phyloP scores from a whole-genome alignment of 805 yeast genomes.

The Saccharomycopsis schoenii region DNA sequence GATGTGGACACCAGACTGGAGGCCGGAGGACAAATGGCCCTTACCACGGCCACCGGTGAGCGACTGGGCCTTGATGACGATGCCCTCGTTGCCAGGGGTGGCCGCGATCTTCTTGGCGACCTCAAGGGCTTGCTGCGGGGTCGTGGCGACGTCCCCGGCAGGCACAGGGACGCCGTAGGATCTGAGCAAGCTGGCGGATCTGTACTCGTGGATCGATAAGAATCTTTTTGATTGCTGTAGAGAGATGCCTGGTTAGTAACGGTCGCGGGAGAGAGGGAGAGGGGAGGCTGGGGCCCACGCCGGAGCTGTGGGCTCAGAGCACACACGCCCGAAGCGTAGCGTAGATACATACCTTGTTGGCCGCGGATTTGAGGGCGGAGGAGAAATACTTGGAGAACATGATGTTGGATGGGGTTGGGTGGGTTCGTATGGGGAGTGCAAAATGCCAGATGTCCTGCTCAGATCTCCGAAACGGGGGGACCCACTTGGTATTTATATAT shows the following conservation, averaged over 20 bases:
- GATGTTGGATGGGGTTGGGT: no score
- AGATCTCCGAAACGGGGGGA: neutral
- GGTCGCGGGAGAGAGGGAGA: no score
- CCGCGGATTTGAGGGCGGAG: neutral
- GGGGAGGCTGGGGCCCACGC: no score
- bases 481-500: neutral
- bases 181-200: slow-evolving; percentile 82
- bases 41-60: slow-evolving; percentile 99
- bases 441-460: no score
- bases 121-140: slow-evolving; percentile 79
- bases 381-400: slow-evolving; percentile 4
- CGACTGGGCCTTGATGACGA: slow-evolving; percentile 97
- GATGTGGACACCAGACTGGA: slow-evolving; percentile 93
- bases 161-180: slow-evolving; percentile 87
- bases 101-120: slow-evolving; percentile 59
- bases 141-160: slow-evolving; percentile 79
- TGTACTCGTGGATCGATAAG: slow-evolving; percentile 89
- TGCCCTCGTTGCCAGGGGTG: slow-evolving; percentile 47
- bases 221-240: slow-evolving; percentile 38
- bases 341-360: no score
- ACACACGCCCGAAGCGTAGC: no score
- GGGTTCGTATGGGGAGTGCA: no score
- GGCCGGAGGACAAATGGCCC: slow-evolving; percentile 93
- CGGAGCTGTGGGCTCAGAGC: no score
- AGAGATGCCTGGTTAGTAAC: neutral